Base-by-base conservation (phyloP, 352 stramenopile genomes). In the Phytophthora vignae region DNA sequence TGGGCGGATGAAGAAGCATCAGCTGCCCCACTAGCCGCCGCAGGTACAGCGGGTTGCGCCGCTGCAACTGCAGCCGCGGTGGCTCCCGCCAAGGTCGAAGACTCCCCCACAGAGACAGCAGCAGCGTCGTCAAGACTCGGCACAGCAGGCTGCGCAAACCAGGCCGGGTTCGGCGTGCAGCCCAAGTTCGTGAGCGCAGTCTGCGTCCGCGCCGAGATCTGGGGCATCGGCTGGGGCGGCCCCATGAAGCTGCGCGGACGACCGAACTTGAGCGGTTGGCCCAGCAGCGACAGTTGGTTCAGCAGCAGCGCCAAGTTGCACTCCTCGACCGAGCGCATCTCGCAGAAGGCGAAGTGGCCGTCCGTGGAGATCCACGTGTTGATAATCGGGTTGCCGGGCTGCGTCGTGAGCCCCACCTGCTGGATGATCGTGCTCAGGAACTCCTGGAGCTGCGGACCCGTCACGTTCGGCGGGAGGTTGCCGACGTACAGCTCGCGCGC, bases 401-500 rank as follows among this genome's bases (percentile, higher is more conserved):
- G 85, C 14, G 84, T 81, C 4, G 76, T 90, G 38, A 96, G 78
- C 3, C 90, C 90, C 36, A 96, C 88, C 60, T 96, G 88, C 57
- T 94, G 88, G 56, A 96, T 94, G 64, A 96, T 96, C 19, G 90
- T 96, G 21, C 87, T 88, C 14, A 96, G 55, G 56, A 94, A 96
- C 54, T 96, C 88, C 56, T 96, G 90, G 2, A 96, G 77, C 66
- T 96, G 88, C 10, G 88, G 84, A 0, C 87, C 90, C 10, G 88
- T 95, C 21, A 96, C 81, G 29, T 90, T 96, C 0, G 88, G 73
- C n/a, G 90, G 90, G 12, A 96, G 73, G 54, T 96, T 96, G 55
- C 90, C 90, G 12, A 96, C 87, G 59, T 96, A 96, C 50, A 96
- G 64, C 55, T 96, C 90, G 33, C 90, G 84, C 4, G 87, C 85